phyloP scores from a whole-genome alignment of 1,284 basidiomycete genomes.

The Boletus semigastroideus region DNA sequence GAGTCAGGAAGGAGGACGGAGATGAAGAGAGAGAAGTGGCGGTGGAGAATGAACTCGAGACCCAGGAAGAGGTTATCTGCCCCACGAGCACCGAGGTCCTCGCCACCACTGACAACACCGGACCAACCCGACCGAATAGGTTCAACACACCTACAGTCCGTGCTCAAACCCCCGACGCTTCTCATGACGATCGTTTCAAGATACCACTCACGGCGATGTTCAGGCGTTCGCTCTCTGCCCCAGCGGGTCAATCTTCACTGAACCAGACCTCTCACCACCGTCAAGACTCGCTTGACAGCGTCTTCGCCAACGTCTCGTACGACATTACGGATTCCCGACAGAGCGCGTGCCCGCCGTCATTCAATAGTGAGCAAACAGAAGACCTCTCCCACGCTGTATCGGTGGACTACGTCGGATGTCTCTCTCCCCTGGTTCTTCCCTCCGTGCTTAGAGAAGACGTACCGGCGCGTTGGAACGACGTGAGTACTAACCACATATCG shows the following conservation, averaged over 20 bases:
- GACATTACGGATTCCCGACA: conserved; percentile 28
- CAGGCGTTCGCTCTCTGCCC: conserved; percentile 56
- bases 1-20: conserved; percentile 17
- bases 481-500: conserved; percentile 21
- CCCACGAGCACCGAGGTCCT: not conserved
- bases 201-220: conserved; percentile 59
- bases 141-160: conserved; percentile 22
- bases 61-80: conserved; percentile 8
- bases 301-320: conserved; percentile 33
- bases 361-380: conserved; percentile 21
- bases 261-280: conserved; percentile 15
- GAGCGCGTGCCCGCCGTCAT: conserved; percentile 10
- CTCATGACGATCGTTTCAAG: conserved; percentile 38
- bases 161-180: conserved; percentile 32
- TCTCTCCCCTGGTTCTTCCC: conserved; percentile 33
- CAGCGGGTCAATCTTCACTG: conserved; percentile 35
- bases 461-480: conserved; percentile 37
- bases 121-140: conserved; percentile 3
- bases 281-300: conserved; percentile 28
- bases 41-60: conserved; percentile 16
- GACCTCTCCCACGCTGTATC: conserved; percentile 20
- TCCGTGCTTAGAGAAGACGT: conserved; percentile 29
- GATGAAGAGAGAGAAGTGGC: conserved; percentile 23
- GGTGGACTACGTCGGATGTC: conserved; percentile 25
- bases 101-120: not conserved